Evolutionary conservation across 2,329 filamentous ascomycete genomes (phyloP), one percentile per base, ranked within the genome.

Genomic region (Coccinonectria pachysandricola): DNA sequence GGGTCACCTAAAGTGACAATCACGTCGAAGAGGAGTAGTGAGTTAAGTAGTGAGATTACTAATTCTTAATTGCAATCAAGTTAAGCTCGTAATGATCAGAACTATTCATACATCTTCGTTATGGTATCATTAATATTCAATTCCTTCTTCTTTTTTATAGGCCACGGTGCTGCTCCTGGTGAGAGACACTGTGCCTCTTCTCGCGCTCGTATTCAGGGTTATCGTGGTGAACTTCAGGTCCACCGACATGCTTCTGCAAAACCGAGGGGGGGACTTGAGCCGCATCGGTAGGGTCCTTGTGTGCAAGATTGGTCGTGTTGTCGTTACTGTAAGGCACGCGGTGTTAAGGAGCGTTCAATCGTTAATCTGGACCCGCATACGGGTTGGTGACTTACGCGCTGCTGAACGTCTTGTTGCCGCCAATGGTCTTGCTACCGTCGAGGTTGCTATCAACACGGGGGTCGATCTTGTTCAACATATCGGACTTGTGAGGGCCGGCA

Each of bases 201-300:
- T 52, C 53, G 2, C 59, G 64, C 8, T 60, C 54, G 27, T 71
- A 61, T 1, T 27, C 18, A 4, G 42, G 36, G 19, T 69, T 59
- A 2, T 48, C 57, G 27, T 71, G 66, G 23, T 54, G 50, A n/a
- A 68, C 44, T 2, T 43, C 27, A 1, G 67, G 63, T 2, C 51
- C 54, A 3, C 66, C 68, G 19, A 70, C 34, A 23, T 63, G 56
- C 40, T 62, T 50, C 24, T 54, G 53, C 32, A 75, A 23, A 1
- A 66, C 60, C 2, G 68, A 73, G 5, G 70, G 69, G 2, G 69
- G 68, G 0, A 72, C 68, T 42, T 74, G 68, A 0, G 69, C 54
- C 2, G 70, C 68, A 35, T 74, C 69, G 11, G 58, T 65, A 4
- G 68, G 68, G 23, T 73, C 68, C 34, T 52, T 54, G 25, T 42